Percentiles rank a stretch among this genome's conserved stretches.
Conservation (phyloP, 2,329 filamentous ascomycete genomes). For the Pseudonectria buxi region DNA sequence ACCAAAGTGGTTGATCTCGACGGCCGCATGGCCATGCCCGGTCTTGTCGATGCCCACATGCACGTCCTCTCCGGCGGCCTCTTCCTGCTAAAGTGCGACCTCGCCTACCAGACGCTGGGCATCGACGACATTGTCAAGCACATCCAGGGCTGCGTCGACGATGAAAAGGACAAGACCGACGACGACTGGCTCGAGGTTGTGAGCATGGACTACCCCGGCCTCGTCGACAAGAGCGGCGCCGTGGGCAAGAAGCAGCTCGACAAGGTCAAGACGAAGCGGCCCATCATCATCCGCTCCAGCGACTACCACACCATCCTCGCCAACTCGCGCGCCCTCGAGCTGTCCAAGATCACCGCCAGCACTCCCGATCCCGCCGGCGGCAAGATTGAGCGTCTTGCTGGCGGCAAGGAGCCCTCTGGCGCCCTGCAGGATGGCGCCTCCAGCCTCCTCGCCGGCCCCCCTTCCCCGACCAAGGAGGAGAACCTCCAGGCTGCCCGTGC, state of each 20-base stretch:
- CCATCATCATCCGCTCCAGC: conserved; percentile 17
- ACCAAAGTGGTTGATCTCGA: conserved; percentile 20
- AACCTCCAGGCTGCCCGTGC: conserved; percentile 15
- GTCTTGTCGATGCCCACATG: conserved; percentile 23
- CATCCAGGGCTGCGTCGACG: conserved; percentile 18
- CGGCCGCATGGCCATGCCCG: conserved; percentile 24
- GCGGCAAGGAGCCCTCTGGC: conserved; percentile 20
- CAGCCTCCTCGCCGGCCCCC: conserved; percentile 14
- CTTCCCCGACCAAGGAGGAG: conserved; percentile 11
- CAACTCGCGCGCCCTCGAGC: conserved; percentile 18
- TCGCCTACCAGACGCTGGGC: conserved; percentile 20
- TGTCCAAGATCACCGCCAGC: conserved; percentile 15
- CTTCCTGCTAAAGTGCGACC: conserved; percentile 19
- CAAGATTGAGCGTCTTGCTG: conserved; percentile 17
- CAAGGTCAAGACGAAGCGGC: conserved; percentile 15
- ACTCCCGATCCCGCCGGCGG: conserved; percentile 16
- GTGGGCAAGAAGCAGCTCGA: conserved; percentile 17
- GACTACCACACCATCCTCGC: conserved; percentile 18
- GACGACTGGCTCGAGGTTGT: conserved; percentile 21
- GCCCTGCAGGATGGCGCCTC: conserved; percentile 18
- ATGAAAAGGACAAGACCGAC: conserved; percentile 14
- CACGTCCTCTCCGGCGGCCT: conserved; percentile 17
- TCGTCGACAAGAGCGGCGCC: conserved; percentile 12
- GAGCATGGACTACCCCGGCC: conserved; percentile 18
- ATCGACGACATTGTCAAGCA: conserved; percentile 13